Evolutionary conservation across 1,284 basidiomycete species (phyloP), one percentile per base, ranked within the genome.

Genomic region (Boletus chippewaensis): DNA sequence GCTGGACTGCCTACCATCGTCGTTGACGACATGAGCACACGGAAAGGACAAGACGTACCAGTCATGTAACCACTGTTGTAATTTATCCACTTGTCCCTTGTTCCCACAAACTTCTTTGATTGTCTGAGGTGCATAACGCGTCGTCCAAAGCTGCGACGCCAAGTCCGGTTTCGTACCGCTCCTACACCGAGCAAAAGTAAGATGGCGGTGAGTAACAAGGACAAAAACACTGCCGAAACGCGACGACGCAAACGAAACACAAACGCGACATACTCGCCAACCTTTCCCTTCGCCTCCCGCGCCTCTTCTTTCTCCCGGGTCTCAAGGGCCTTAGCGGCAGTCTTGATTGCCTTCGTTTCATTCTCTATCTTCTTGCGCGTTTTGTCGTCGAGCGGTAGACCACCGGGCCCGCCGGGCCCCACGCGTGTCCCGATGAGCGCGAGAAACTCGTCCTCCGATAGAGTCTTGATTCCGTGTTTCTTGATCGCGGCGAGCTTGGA

Each of bases 71-170:
- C 95, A 99, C 16, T 73, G 73, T 50, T 84, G 82, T 18, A 99
- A 73, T 65, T 94, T 95, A 67, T 96, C 94, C 1, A 98, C 84
- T 39, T 84, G 78, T 0, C 80, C 77, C 70, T 97, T 97, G 74
- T 99, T 99, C 4, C 96, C 96, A 55, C 95, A 97, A 20, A 99
- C 80, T 56, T 99, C 95, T 61, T 91, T 95, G 52, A 95, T 59
- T 12, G 76, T 78, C 57, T 83, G 80, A 0, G 96, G 95, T 0
- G 95, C 95, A 65, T 99, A 99, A 31, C 94, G 87, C 32, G 86
- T 87, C 26, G 96, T 98, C 96, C 96, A 99, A 1, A 99, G 76
- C 65, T 94, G 90, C 5, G 77, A 77, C 1, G 70, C 71, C 44
- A 76, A 74, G 61, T 75, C 71, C 3, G 55, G 47, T 57, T 73